Evolutionary conservation across 139 green algal genomes (phyloP), one percentile per base, ranked within the genome.

Genomic region (Chlamydomonas incerta): DNA sequence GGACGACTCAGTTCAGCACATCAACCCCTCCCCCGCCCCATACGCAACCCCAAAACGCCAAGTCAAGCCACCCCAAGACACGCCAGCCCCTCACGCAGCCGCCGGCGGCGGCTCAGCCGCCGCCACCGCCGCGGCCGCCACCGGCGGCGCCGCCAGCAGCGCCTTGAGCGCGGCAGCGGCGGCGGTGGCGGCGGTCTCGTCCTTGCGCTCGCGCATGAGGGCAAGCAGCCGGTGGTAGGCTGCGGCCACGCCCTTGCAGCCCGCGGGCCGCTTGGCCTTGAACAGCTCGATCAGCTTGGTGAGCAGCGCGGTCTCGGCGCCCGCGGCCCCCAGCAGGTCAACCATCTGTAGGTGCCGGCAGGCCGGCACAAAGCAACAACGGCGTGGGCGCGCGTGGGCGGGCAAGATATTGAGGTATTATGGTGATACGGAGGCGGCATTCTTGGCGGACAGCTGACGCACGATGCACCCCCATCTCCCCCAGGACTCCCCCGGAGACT

Each of bases 181-280:
- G 31, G 74, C 55, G 52, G 52, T 68, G 9, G 74, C 57, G 15
- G 74, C 74, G 15, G 55, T 55, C 31, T 81, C 74, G 74, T 81
- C 74, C 74, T 69, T 70, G 74, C 74, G 74, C 55, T 69, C 52
- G 5, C 74, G 31, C 57, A 82, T 11, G 9, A 71, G 55, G 15
- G 33, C 58, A 33, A 82, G 74, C 74, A 82, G 60, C 3, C 57
- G 57, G 33, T 37, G 74, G 74, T 82, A 82, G 24, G 74, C 74
- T 23, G 35, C 57, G 31, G 34, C 58, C 26, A 82, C 74, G 74
- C 74, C 74, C 74, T 82, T 82, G 74, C 69, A 60, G 9, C 58
- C 58, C 21, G 55, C 24, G 17, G 34, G 74, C 34, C 74, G 74
- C 28, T 41, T 35, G 34, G 74, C 24, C 55, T 57, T 57, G 74